Evolutionary conservation across 139 green algal genomes (phyloP), one percentile per base, ranked within the genome.

Genomic region (Micromonas pusilla): DNA sequence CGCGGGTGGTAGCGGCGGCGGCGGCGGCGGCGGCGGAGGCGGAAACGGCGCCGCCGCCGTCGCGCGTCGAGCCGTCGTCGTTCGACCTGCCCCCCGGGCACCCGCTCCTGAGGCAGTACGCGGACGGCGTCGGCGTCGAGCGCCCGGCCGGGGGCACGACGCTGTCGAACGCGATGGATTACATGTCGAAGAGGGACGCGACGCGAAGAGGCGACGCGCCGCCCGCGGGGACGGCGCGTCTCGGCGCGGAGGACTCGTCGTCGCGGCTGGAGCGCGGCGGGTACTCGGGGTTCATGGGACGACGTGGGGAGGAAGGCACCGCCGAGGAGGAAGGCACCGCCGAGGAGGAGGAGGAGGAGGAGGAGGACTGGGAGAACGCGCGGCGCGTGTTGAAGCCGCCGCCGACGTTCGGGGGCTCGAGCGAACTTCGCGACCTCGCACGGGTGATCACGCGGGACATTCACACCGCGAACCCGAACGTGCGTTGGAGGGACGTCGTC

Each of bases 401-500:
- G 0, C 39, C 67, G 37, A 45, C 77, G 20, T 39, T 70, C 30
- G 79, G 31, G 23, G 70, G 70, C 33, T 68, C 16, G 5, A 36
- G 26, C 32, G 77, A 82, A 45, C 70, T 82, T 37, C 33, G 53
- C 32, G 79, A 83, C 32, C 53, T 83, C 45, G 79, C 72, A 1
- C 30, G 33, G n/a, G 21, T 33, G 16, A 81, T 83, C n/a, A 34
- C 39, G 30, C 38, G 72, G 74, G 82, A 86, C 79, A 86, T 86
- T 45, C 62, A 82, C 9, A 33, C 32, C 20, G 57, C 38, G 23
- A 67, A 79, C 64, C 79, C 79, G 20, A 36, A 82, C 32, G 76
- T 86, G 70, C 76, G 72, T 52, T 92, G 87, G 87, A 80, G 89
- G 20, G 82, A 88, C 85, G 89, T 95, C 23, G 82, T 85, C 36